Evolutionary conservation across 75 land plant species (phyloP), one percentile per base, ranked within the genome.

Genomic region (Picea sitchensis): DNA sequence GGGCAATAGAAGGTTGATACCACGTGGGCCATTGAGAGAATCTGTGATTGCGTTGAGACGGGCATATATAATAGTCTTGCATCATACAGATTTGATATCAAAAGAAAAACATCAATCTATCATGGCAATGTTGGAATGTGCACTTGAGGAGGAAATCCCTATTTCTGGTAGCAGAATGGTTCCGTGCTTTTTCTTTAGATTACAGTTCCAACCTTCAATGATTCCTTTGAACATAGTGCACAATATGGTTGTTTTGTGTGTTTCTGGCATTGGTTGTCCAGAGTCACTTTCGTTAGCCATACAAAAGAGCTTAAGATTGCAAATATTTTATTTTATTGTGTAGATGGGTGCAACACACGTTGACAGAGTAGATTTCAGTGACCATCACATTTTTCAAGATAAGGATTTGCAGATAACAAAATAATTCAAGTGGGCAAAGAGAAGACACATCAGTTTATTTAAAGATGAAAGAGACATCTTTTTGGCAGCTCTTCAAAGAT

Each of bases 21-120:
- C 99, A 57, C 90, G 90, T 68, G 99, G 99, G 41, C 92, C 99
- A 36, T 73, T 96, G 79, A 84, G 99, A 44, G 99, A 96, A 80
- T 85, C 97, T 60, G 58, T 92, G 21, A 81, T 56, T 72, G 91
- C 90, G 68, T 84, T 96, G 13, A 76, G 65, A 67, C 84, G 93
- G 77, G 99, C 98, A 75, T 87, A 96, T 80, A 82, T 92, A 78
- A 86, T 83, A 31, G 88, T 94, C 12, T 79, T 96, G 59, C 99
- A 94, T 73, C 93, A 96, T 88, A 93, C 95, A 61, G 86, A 96
- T 80, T 72, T 91, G 91, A 98, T 18, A 79, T 87, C 26, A 26
- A 26, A 26, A 26, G 26, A 26, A 26, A 26, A 26, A 26, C 26
- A 26, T 26, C 26, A 26, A 26, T 26, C 26, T 26, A 26, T 26